These are phyloP conservation scores for Schoenoplectus tabernaemontani DNA, from an alignment of 202 grass and related monocot species.

Conservation along the genomic window DNA sequence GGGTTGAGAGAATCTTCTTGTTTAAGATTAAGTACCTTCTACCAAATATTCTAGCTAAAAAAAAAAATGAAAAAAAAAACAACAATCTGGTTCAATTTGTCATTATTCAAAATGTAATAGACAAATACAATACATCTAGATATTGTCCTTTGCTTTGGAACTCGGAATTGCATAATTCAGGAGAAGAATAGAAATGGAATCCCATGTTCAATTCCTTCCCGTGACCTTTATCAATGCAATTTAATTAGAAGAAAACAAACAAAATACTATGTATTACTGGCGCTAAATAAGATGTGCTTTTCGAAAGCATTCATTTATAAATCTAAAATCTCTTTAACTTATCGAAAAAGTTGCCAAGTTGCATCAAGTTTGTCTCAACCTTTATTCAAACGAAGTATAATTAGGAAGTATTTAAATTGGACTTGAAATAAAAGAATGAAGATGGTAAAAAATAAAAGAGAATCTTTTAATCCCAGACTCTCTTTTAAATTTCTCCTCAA, in stretches of 20 bases:
- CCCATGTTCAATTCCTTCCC: constrained; percentile 18
- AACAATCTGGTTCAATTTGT: constrained; percentile 17
- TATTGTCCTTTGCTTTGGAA: constrained; percentile 22
- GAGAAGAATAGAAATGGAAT: constrained; percentile 24
- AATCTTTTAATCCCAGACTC: too few relatives aligned
- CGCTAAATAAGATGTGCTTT: not conserved
- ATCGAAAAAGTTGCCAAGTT: not conserved
- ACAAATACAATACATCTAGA: constrained; percentile 23
- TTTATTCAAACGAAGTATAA: not conserved
- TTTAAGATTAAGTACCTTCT: constrained; percentile 22
- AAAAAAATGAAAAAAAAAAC: not conserved
- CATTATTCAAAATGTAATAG: not conserved
- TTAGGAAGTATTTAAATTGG: not conserved
- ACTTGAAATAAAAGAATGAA: not conserved
- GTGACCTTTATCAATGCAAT: constrained; percentile 15
- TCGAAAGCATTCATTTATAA: not conserved
- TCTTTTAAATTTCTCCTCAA: too few relatives aligned
- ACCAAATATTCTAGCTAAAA: not conserved
- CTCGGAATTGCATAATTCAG: not conserved
- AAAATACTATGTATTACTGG: not conserved
- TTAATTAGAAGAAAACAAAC: not conserved
- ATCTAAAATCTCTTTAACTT: not conserved
- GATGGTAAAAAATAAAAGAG: too few relatives aligned
- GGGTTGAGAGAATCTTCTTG: constrained; percentile 2
- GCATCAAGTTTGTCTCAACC: not conserved